phyloP scores from a whole-genome alignment of 352 stramenopile genomes.

The Pelagophyceae sp. region DNA sequence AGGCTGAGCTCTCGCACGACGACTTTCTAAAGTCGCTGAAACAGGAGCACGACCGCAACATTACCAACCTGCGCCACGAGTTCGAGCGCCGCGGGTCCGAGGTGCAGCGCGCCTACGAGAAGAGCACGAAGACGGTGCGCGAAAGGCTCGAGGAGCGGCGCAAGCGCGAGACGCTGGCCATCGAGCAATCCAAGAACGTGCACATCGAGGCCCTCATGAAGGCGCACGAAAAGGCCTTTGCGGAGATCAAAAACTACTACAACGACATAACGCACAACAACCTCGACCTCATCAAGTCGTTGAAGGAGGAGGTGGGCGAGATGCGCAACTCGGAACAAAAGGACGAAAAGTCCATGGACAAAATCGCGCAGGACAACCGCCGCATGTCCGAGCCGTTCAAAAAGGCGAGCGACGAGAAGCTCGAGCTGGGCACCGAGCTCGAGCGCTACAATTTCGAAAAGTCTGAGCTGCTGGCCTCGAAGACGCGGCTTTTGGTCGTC shows the following conservation, averaged over 20 bases:
- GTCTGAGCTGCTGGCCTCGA: conserved; percentile 42
- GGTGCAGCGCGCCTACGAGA: conserved; percentile 53
- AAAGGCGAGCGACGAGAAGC: conserved; percentile 56
- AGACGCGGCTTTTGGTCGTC: conserved; percentile 63
- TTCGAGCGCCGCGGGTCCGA: conserved; percentile 79
- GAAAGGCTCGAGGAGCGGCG: conserved; percentile 64
- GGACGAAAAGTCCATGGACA: conserved; percentile 84
- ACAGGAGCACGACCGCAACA: conserved; percentile 77
- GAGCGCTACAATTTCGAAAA: conserved; percentile 55
- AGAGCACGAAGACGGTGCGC: conserved; percentile 51
- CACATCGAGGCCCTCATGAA: conserved; percentile 83
- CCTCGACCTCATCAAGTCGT: conserved; percentile 84
- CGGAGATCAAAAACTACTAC: conserved; percentile 93
- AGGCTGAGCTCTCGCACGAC: conserved; percentile 78
- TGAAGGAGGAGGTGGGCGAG: conserved; percentile 85
- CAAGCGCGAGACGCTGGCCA: conserved; percentile 68
- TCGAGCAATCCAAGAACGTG: conserved; percentile 80
- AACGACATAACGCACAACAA: conserved; percentile 94
- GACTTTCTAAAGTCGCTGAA: conserved; percentile 82
- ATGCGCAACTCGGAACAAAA: conserved; percentile 86
- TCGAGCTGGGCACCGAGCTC: conserved; percentile 41
- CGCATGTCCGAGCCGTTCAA: conserved; percentile 85
- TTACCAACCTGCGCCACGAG: conserved; percentile 75
- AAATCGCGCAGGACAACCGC: conserved; percentile 88
- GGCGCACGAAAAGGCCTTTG: conserved; percentile 80